Evolutionary conservation across 1,139 yeast genomes (phyloP), one percentile per base, ranked within the genome.

Genomic region (Taphrina flavorubra): DNA sequence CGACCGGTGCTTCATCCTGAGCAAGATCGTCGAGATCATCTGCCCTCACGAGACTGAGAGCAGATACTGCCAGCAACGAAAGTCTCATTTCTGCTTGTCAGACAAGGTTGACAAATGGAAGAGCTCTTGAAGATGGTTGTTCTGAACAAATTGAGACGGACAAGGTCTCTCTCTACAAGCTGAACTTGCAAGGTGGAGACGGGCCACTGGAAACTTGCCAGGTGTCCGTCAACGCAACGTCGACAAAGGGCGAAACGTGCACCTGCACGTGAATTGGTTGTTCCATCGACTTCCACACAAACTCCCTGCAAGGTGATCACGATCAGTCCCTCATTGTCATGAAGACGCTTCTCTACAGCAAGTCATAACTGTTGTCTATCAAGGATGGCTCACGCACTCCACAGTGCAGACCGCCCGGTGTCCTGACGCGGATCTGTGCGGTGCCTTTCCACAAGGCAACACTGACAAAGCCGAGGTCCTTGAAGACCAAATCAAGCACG

Each of bases 391-490:
- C n/a, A 16, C 62, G 62, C 11, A 31, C 14, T 11, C 62, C 53
- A n/a, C 39, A 25, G 18, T 58, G 53, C 6, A 42, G 55, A 4
- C 67, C 67, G 8, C 61, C 61, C 3, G 67, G 67, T 14, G 67
- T 55, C 42, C 20, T 42, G 55, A 63, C 47, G 11, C 40, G 31
- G 44, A 63, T 46, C 20, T 42, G 55, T 10, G 67, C 60, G 14
- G 46, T 44, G 8, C 67, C 67, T 20, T 34, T 44, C 55, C 53
- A 63, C 46, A 63, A 37, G 10, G 67, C 61, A 7, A 63, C 44
- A 36, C 67, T 63, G 10, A 63, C 42, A 44, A 63, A 63, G 25
- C 67, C 67, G 14, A 63, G 36, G 37, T 63, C 67, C 37, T 55
- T 46, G 36, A 63, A 55, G 39, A 63, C 67, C 36, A 63, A 16